These are phyloP conservation scores for Sonneratia caseolaris DNA, from an alignment of 345 rosid genomes.

Conservation along the genomic window DNA sequence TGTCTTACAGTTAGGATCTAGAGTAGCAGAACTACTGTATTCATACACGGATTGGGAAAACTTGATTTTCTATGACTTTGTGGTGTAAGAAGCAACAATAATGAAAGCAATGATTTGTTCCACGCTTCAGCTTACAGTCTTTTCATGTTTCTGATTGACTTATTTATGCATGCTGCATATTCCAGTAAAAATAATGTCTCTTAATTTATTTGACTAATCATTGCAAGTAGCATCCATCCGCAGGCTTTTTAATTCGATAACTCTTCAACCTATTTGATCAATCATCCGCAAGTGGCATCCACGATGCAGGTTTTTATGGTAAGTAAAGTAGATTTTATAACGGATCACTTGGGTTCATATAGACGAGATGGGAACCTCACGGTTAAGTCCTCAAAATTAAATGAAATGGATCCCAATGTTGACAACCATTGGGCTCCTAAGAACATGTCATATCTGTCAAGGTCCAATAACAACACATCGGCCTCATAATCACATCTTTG, in stretches of 20 bases:
- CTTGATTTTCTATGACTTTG: neutral
- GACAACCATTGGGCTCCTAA: no score
- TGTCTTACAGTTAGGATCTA: neutral
- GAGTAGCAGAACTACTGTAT: neutral
- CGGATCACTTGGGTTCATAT: neutral
- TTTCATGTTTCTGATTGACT: neutral
- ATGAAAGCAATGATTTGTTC: neutral
- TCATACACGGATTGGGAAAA: neutral
- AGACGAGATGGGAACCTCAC: constrained; percentile 5
- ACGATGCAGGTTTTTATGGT: neutral
- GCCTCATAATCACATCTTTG: no score
- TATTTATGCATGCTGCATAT: neutral
- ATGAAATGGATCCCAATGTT: no score
- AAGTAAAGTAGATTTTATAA: neutral
- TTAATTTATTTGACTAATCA: neutral
- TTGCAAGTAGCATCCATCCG: neutral
- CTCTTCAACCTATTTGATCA: neutral
- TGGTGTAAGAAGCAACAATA: neutral
- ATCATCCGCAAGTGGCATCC: neutral
- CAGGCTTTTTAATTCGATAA: neutral
- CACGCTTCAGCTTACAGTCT: neutral
- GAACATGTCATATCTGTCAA: no score
- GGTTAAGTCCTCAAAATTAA: no score
- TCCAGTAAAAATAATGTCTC: neutral
- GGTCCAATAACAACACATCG: no score